Evolutionary conservation across 768 basidiomycete species (phyloP), one percentile per base, ranked within the genome.

Genomic region (Macrolepiota fuliginosa): DNA sequence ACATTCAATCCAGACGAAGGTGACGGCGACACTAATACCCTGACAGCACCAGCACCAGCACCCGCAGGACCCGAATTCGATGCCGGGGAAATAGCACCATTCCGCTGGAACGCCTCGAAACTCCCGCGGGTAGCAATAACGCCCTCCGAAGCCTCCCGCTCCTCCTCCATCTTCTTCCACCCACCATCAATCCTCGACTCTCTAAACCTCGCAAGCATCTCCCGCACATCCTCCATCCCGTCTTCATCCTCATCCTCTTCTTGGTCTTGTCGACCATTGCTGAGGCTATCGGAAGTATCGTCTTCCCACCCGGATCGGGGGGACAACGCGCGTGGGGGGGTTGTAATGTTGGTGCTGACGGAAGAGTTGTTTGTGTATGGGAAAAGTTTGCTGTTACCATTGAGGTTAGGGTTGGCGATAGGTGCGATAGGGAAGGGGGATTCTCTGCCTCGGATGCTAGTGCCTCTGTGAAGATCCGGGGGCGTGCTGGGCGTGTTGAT

Each of bases 381-480:
- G 24, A 15, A 29, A 51, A 32, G 39, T 19, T 45, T 45, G 29
- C 29, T 32, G 29, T 32, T 32, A 7, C 45, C 27, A 42, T 42
- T 58, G 29, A 29, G 22, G 25, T 22, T 57, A 13, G 27, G 53
- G 7, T 47, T 45, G 12, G 15, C 36, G 17, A 29, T 24, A 12
- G 56, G 81, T 63, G 19, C 82, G n/a, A 75, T 55, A 24, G 84
- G 84, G 72, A 85, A 85, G 0, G 85, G 83, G 13, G 76, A 64
- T 65, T 82, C 79, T 40, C 77, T 76, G 12, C 84, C 84, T 15
- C 84, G 75, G 13, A 35, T 6, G 9, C 59, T 53, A 12, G 11
- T 27, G 10, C 19, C 17, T 46, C 47, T 42, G n/a, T 13, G 19
- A 24, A 50, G 29, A 3, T 32, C 29, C 7, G 29, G 29, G 7